Base-by-base conservation (phyloP, 139 green algal species). In the Chlamydomonas asymmetrica region DNA sequence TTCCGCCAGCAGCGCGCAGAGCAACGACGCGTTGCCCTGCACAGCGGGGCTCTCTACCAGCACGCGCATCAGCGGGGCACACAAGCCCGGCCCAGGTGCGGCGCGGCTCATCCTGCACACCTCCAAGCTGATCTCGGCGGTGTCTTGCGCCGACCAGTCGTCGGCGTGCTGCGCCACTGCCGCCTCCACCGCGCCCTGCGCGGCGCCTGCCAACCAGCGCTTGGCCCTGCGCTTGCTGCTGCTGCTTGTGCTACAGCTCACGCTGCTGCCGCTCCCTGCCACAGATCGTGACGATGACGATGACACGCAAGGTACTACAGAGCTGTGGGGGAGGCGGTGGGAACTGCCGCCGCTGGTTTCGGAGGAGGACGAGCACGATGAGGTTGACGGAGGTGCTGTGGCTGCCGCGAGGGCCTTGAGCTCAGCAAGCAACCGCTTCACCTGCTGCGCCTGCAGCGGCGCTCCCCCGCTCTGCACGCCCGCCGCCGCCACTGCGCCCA, bases 1-100 rank as follows among this genome's bases (percentile, higher is more conserved):
- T 34, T 70, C 71, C 71, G 68, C 59, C 59, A 77, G 41, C 16
- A 77, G 1, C 3, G 59, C 31, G 71, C 71, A 77, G 22, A 77
- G 32, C 34, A 77, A 35, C 4, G 13, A 23, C 41, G 54, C 7
- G 43, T 77, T 41, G 20, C 57, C 10, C 34, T 45, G 23, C 7
- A 32, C 71, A 23, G 65, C 71, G 20, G 13, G 22, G 45, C 57
- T 52, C 5, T 32, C 43, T 32, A 77, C 43, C 59, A 77, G 41
- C 32, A 77, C 25, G 23, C 59, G 59, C 27, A 70, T 59, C 34
- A 35, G 32, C 32, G 56, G 6, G 22, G 0, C 23, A 59, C 71
- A 77, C 59, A 77, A 65, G 34, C n/a, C 6, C 16, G 22, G 32
- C 7, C 23, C 49, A 29, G 32, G 56, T 16, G 18, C 52, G 52